Conservation (phyloP, 2,329 filamentous ascomycete genomes). For the Rhynchosporium secalis region DNA sequence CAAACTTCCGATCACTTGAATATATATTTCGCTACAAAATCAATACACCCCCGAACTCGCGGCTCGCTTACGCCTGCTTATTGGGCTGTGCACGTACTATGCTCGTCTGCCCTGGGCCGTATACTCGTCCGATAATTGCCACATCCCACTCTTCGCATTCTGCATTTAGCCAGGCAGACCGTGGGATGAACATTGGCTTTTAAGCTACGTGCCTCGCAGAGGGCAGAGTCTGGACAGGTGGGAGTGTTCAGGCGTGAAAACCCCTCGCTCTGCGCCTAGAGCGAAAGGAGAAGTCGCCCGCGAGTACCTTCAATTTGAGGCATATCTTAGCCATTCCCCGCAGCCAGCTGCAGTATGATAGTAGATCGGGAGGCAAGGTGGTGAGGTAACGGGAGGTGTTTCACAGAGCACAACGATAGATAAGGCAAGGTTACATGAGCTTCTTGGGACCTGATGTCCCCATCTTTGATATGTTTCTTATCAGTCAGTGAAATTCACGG, state of each 20-base stretch:
- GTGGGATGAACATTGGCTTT: too few relatives aligned
- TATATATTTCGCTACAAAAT: too few relatives aligned
- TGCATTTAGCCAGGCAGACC: too few relatives aligned
- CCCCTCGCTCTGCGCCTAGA: background rate
- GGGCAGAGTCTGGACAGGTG: background rate
- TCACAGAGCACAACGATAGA: background rate
- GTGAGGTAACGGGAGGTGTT: background rate
- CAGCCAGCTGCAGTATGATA: background rate
- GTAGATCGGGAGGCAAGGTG: background rate
- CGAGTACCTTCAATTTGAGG: slow-evolving; percentile 3
- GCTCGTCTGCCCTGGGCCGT: too few relatives aligned
- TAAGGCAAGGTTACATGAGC: background rate
- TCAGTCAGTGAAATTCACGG: too few relatives aligned
- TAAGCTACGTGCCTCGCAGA: too few relatives aligned
- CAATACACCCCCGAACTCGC: too few relatives aligned
- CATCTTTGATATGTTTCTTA: background rate
- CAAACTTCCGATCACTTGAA: too few relatives aligned
- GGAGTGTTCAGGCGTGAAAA: background rate
- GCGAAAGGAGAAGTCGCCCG: slow-evolving; percentile 1
- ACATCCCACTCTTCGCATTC: too few relatives aligned
- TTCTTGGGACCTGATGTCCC: background rate
- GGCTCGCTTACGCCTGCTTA: too few relatives aligned
- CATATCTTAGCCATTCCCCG: slow-evolving; percentile 1
- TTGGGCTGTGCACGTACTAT: too few relatives aligned
- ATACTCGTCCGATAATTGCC: too few relatives aligned